These are phyloP conservation scores for Verticillium longisporum DNA, from an alignment of 2,329 filamentous ascomycete species.

Conservation along the genomic window DNA sequence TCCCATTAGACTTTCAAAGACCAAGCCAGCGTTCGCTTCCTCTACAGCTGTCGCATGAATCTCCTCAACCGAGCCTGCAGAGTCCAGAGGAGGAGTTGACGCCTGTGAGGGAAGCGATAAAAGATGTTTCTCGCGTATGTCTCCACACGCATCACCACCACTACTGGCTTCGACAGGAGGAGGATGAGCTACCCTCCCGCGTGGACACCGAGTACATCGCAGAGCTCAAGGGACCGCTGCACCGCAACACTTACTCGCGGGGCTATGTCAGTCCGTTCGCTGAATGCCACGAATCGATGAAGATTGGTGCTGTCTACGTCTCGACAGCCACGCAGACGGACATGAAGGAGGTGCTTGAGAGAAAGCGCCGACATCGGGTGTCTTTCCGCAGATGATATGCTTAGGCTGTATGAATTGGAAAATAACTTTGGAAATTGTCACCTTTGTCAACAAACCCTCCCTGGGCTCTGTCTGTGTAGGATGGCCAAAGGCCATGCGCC, in stretches of 20 bases:
- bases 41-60: not conserved
- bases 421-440: no score
- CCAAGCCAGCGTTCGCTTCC: not conserved
- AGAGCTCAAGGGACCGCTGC: conserved; percentile 12
- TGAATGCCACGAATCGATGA: conserved; percentile 9
- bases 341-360: not conserved
- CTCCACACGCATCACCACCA: conserved; percentile 56
- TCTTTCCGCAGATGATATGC: conserved; percentile 7
- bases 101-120: no score
- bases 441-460: no score
- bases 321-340: not conserved
- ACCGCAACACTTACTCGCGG: conserved; percentile 16
- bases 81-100: no score
- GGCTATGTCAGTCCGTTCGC: conserved; percentile 19
- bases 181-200: not conserved
- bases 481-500: no score
- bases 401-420: no score
- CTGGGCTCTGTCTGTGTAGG: no score
- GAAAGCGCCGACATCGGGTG: conserved; percentile 12
- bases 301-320: not conserved
- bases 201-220: conserved; percentile 17
- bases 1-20: not conserved
- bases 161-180: conserved; percentile 43
- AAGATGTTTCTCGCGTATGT: conserved; percentile 26
- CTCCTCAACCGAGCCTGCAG: no score